A percentile compares a stretch with the other conserved stretches of the same genome.
phyloP scores from a whole-genome alignment of 2,329 filamentous ascomycete genomes.

The Ophiostoma ips region DNA sequence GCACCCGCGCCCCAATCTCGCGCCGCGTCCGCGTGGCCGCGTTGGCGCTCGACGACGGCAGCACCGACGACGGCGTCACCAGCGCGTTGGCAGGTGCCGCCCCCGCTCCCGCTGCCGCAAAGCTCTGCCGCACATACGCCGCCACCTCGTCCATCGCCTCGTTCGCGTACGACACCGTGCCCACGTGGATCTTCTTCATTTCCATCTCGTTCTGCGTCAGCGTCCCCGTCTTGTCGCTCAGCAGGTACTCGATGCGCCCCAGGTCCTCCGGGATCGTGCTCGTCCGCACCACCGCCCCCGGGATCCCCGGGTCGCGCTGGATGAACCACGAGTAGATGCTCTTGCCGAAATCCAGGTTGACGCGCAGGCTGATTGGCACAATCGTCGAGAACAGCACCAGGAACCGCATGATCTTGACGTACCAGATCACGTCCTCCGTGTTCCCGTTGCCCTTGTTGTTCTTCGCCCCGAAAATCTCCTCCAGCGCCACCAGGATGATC shows the following conservation, averaged over 20 bases:
- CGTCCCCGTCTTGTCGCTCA: constrained; percentile 97
- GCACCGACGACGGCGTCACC: constrained; percentile 59
- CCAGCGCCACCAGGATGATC: constrained; percentile 72
- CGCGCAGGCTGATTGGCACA: constrained; percentile 88
- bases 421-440: constrained; percentile 55
- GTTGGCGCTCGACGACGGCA: constrained; percentile 15
- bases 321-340: constrained; percentile 94
- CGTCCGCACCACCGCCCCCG: constrained; percentile 83
- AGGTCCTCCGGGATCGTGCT: constrained; percentile 96
- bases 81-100: constrained; percentile 25
- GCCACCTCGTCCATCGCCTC: constrained; percentile 97
- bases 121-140: constrained; percentile 74
- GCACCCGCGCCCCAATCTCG: constrained; percentile 85
- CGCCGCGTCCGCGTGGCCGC: constrained; percentile 69
- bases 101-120: constrained; percentile 34
- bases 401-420: constrained; percentile 96
- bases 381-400: constrained; percentile 98
- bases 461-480: constrained; percentile 55
- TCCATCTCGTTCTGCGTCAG: constrained; percentile 98
- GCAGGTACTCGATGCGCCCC: constrained; percentile 85
- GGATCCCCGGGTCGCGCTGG: constrained; percentile 77
- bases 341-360: constrained; percentile 95
- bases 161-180: constrained; percentile 94
- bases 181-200: constrained; percentile 96
- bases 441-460: constrained; percentile 30